A percentile compares a stretch with the other conserved stretches of the same genome.
These are phyloP conservation scores for Ploettnerulaceae sp. DNA, from an alignment of 2,329 filamentous ascomycete genomes.

Conservation along the genomic window DNA sequence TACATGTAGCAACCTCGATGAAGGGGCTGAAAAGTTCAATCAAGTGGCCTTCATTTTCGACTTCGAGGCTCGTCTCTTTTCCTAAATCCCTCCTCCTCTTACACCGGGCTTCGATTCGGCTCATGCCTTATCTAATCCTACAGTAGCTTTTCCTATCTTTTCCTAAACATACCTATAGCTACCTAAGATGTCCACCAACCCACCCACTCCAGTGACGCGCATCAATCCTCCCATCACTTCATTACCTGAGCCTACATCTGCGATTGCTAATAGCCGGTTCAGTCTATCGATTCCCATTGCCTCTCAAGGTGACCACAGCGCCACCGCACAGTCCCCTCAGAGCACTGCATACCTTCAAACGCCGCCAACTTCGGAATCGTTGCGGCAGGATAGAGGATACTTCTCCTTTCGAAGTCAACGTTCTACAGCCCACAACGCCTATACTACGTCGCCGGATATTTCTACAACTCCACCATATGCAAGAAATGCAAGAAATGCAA, in stretches of 20 bases:
- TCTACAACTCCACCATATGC: slow-evolving; percentile 5
- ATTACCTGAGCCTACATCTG: neutral
- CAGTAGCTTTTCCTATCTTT: neutral
- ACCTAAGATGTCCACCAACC: neutral
- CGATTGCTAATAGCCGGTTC: neutral
- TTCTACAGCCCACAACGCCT: neutral
- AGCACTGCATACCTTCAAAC: slow-evolving; percentile 3
- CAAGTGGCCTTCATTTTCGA: too few species aligned
- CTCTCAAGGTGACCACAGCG: neutral
- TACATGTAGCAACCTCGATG: too few species aligned
- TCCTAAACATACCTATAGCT: too few species aligned
- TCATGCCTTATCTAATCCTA: neutral
- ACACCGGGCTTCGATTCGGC: neutral
- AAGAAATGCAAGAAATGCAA: too few species aligned
- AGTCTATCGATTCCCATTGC: too few species aligned
- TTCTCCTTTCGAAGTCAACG: neutral
- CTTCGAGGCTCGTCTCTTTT: slow-evolving; percentile 36
- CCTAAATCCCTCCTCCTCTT: slow-evolving; percentile 32
- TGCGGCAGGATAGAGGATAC: slow-evolving; percentile 5
- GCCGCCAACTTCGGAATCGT: slow-evolving; percentile 1
- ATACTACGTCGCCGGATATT: slow-evolving; percentile 10
- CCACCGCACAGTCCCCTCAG: neutral
- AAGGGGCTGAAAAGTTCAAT: too few species aligned
- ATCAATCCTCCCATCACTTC: neutral
- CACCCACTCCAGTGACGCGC: neutral